Evolutionary conservation across 2,329 filamentous ascomycete genomes (phyloP).

Genomic region (Esteya vermicola): DNA sequence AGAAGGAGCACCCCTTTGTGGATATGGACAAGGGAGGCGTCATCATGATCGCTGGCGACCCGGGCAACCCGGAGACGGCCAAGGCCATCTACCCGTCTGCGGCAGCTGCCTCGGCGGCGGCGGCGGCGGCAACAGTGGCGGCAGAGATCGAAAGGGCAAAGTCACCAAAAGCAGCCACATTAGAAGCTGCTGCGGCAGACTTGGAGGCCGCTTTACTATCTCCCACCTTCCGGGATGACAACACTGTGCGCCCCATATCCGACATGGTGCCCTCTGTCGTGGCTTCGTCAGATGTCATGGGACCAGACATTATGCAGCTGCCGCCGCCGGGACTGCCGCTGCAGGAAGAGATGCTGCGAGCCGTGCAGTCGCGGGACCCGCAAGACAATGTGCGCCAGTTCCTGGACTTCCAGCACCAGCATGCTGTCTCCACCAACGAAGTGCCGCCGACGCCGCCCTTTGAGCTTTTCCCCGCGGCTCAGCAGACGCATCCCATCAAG

Average conservation of each 20-base stretch:
- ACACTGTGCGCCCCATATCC: slow-evolving; percentile 53
- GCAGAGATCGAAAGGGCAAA: too few species aligned
- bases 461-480: slow-evolving; percentile 37
- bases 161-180: too few species aligned
- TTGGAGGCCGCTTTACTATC: too few species aligned
- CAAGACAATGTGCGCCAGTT: slow-evolving; percentile 92
- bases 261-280: slow-evolving; percentile 70
- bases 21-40: slow-evolving; percentile 47
- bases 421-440: slow-evolving; percentile 27
- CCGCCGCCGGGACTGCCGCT: slow-evolving; percentile 46
- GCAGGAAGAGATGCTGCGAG: slow-evolving; percentile 58
- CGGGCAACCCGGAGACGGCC: slow-evolving; percentile 59
- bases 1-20: slow-evolving; percentile 58
- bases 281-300: slow-evolving; percentile 82
- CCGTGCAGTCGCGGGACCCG: slow-evolving; percentile 59
- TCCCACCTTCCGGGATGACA: slow-evolving; percentile 24
- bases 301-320: slow-evolving; percentile 46
- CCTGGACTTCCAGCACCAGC: slow-evolving; percentile 65
- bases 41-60: slow-evolving; percentile 65
- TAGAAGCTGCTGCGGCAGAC: too few species aligned
- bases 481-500: slow-evolving; percentile 29
- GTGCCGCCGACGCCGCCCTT: slow-evolving; percentile 59
- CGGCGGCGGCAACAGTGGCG: neutral
- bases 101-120: neutral
- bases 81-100: slow-evolving; percentile 32